These are phyloP conservation scores for Parasitella parasitica DNA, from an alignment of 371 early-diverging fungal genomes.

Conservation along the genomic window DNA sequence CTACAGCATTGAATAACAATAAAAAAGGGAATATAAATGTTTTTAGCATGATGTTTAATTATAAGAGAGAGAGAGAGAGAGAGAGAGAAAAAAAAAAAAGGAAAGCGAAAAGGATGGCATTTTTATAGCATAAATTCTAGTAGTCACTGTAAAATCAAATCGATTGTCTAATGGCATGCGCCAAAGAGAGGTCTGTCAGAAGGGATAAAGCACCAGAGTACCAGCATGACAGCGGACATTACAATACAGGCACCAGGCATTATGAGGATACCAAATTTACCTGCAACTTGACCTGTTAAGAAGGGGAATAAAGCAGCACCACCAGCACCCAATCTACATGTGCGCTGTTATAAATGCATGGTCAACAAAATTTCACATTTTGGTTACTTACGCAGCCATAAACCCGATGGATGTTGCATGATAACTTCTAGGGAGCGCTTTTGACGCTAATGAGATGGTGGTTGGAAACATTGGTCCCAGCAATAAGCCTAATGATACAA, in stretches of 20 bases:
- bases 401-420: constrained; percentile 40
- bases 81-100: no score
- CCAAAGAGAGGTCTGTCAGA: constrained; percentile 26
- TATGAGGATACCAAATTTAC: constrained; percentile 26
- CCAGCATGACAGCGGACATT: constrained; percentile 22
- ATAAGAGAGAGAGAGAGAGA: no score
- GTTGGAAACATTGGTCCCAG: constrained; percentile 43
- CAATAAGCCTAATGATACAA: constrained; percentile 25
- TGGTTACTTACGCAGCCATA: constrained; percentile 26
- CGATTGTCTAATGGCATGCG: background rate
- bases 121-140: background rate
- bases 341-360: no score
- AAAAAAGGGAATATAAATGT: background rate
- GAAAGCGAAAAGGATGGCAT: background rate
- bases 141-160: background rate
- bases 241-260: constrained; percentile 29
- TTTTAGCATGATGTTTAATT: background rate
- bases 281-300: constrained; percentile 31
- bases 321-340: constrained; percentile 33
- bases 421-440: constrained; percentile 29
- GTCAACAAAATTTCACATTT: no score
- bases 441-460: constrained; percentile 32
- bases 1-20: background rate
- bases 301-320: constrained; percentile 43
- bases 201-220: constrained; percentile 34